Conservation (phyloP, 257 asterid genomes). For the Eustoma russellianum region DNA sequence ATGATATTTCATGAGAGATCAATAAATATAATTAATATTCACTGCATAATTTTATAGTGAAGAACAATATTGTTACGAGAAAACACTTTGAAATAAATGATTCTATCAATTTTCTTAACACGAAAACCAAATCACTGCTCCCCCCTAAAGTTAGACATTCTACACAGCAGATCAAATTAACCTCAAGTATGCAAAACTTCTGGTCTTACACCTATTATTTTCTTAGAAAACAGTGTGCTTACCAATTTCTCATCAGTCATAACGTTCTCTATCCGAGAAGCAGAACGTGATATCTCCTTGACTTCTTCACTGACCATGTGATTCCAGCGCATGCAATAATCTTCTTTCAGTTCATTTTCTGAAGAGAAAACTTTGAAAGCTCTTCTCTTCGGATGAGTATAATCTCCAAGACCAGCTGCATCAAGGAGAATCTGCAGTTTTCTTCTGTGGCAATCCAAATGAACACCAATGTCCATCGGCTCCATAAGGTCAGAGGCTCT, state of each 20-base stretch:
- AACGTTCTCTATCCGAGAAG: constrained; percentile 51
- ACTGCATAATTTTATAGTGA: too few species aligned
- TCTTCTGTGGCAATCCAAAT: constrained; percentile 77
- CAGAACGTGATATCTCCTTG: constrained; percentile 72
- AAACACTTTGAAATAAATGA: background rate
- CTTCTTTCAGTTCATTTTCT: constrained; percentile 53
- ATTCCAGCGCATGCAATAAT: constrained; percentile 42
- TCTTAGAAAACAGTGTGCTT: constrained; percentile 19
- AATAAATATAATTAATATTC: too few species aligned
- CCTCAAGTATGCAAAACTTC: background rate
- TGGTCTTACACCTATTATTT: constrained; percentile 7
- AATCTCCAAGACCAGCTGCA: constrained; percentile 49
- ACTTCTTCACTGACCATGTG: constrained; percentile 72
- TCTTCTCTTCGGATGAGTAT: constrained; percentile 29
- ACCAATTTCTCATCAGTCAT: constrained; percentile 39
- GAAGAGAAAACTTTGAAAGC: constrained; percentile 28
- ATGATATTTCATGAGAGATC: too few species aligned
- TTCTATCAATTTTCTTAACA: background rate
- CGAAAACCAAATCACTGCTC: too few species aligned
- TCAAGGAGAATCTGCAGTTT: constrained; percentile 68
- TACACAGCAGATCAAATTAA: background rate
- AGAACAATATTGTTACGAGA: background rate
- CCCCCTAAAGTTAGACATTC: background rate
- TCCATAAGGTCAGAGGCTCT: constrained; percentile 63
- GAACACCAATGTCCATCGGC: constrained; percentile 53